Evolutionary conservation across 768 basidiomycete species (phyloP), one percentile per base, ranked within the genome.

Genomic region (Boletus pseudo-olivaceus): DNA sequence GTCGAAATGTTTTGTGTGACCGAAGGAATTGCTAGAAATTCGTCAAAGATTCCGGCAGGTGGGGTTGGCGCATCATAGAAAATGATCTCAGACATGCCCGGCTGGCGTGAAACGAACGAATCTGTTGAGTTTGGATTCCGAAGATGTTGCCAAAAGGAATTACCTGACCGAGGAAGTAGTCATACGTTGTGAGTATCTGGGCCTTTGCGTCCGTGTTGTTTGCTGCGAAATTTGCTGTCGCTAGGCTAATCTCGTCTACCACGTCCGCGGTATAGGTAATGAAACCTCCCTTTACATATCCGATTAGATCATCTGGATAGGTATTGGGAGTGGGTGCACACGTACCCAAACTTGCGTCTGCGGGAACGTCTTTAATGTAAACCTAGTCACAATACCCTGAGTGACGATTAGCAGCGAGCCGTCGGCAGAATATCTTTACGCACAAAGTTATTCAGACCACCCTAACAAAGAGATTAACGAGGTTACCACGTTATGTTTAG

Each of bases 391-490:
- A 32, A 86, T 80, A 1, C 84, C 84, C 73, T 76, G 46, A n/a
- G 34, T 12, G 1, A 15, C 17, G n/a, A 17, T 50, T 14, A 50
- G 7, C 10, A 38, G 26, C 8, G 5, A 33, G 29, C 30, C 5
- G 3, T 19, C 9, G 42, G 5, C 5, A 15, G 20, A 51, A 8
- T 4, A 12, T 26, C 12, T 45, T 26, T 14, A 41, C 66, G 12
- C 44, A 77, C 77, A 55, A 82, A 85, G 59, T 86, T 86, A 57
- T 87, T 84, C 56, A 75, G 67, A 12, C 83, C 82, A 32, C 85
- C 84, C 79, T 84, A 23, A 47, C 7, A 8, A 27, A 33, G 10
- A 20, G 19, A 51, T 49, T 3, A 51, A 49, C 17, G 17, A 54
- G 8, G 7, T 29, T 23, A 32, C 23, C 6, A 1, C 7, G 5